phyloP scores from a whole-genome alignment of 108 stramenopile genomes.

The Cyclotella baltica region DNA sequence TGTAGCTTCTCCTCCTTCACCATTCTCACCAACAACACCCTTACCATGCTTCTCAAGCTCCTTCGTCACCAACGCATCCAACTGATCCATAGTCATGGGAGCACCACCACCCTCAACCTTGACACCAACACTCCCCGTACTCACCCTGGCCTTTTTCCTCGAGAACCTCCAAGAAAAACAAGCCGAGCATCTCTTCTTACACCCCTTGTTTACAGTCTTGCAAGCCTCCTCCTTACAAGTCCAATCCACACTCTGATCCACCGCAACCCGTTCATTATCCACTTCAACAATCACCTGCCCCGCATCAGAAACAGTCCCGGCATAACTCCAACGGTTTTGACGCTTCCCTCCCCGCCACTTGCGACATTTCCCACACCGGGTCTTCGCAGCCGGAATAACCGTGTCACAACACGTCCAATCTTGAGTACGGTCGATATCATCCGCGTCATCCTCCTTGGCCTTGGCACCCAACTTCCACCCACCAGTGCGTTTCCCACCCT shows the following conservation, averaged over 20 bases:
- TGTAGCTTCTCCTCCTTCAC: background rate
- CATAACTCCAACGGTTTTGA: constrained; percentile 15
- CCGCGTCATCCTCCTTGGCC: constrained; percentile 1
- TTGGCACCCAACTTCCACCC: constrained; percentile 23
- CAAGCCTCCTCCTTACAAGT: constrained; percentile 26
- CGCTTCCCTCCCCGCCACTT: constrained; percentile 43
- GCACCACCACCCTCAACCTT: background rate
- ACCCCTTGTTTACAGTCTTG: constrained; percentile 22
- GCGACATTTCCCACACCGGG: constrained; percentile 37
- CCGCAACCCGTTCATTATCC: background rate
- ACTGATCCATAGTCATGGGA: constrained; percentile 2
- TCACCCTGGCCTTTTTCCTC: constrained; percentile 3
- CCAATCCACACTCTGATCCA: constrained; percentile 21
- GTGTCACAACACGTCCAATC: constrained; percentile 39
- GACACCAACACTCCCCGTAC: background rate
- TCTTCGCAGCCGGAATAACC: constrained; percentile 15
- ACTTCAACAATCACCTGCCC: background rate
- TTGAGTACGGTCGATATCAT: constrained; percentile 20
- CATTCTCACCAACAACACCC: background rate
- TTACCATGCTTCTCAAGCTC: background rate
- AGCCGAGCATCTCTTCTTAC: constrained; percentile 31
- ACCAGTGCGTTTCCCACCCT: constrained; percentile 22
- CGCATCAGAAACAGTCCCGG: background rate
- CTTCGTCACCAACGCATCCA: constrained; percentile 7
- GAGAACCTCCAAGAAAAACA: constrained; percentile 40